Conservation (phyloP, 176 grass and related monocot genomes). For the Musa troglodytarum region DNA sequence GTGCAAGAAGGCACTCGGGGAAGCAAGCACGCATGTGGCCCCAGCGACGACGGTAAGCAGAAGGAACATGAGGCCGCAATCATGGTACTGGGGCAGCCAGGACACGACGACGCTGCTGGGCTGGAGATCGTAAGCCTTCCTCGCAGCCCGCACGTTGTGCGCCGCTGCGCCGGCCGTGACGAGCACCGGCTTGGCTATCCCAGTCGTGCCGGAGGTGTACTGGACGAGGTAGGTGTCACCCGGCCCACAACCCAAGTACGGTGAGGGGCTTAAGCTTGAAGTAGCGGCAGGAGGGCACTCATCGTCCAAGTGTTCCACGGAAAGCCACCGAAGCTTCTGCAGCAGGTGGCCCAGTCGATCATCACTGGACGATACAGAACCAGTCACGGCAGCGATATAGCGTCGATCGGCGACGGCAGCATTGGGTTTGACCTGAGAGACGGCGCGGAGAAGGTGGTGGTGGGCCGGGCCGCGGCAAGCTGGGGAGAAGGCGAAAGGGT, state of each 20-base stretch:
- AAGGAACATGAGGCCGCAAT: conserved; percentile 62
- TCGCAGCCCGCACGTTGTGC: conserved; percentile 43
- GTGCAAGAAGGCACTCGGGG: conserved; percentile 28
- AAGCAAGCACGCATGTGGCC: conserved; percentile 38
- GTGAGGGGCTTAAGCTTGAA: not conserved
- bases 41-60: conserved; percentile 49
- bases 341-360: conserved; percentile 7
- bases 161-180: conserved; percentile 40
- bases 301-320: conserved; percentile 26
- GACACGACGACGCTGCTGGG: conserved; percentile 39
- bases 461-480: not conserved
- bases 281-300: not conserved
- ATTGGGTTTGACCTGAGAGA: conserved; percentile 32
- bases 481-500: conserved; percentile 2
- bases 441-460: conserved; percentile 34
- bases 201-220: conserved; percentile 59
- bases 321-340: conserved; percentile 23
- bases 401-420: conserved; percentile 27
- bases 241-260: conserved; percentile 19
- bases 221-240: conserved; percentile 35
- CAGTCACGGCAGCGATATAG: conserved; percentile 6
- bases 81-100: conserved; percentile 58
- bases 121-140: conserved; percentile 35
- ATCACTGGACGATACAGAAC: not conserved
- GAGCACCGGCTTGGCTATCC: conserved; percentile 39